Percentiles rank a stretch among this genome's conserved stretches.
Evolutionary conservation across 441 rosid species (phyloP).

Genomic region (Croton laevigatus): DNA sequence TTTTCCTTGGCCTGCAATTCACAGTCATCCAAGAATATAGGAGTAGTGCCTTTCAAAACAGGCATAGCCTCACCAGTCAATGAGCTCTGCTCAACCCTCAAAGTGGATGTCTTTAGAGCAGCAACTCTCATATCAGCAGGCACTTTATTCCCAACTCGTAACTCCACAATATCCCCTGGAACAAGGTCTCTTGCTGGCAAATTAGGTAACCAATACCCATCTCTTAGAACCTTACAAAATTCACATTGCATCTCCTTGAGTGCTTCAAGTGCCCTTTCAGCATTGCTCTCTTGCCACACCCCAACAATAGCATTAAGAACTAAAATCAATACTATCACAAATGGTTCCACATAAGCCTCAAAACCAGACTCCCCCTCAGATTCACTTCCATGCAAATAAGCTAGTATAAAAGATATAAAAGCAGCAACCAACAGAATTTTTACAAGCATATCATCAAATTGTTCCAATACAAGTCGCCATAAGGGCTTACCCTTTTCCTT

Average conservation of each 20-base stretch:
- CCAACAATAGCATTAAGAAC: slow-evolving; percentile 80
- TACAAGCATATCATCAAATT: slow-evolving; percentile 82
- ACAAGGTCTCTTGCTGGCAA: slow-evolving; percentile 86
- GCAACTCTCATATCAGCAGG: slow-evolving; percentile 89
- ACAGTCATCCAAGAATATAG: slow-evolving; percentile 51
- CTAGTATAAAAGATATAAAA: slow-evolving; percentile 67
- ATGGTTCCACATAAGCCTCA: slow-evolving; percentile 80
- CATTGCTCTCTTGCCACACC: slow-evolving; percentile 93
- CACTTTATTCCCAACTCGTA: slow-evolving; percentile 78
- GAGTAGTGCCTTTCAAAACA: slow-evolving; percentile 57
- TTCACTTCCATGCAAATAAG: slow-evolving; percentile 57
- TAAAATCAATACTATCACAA: slow-evolving; percentile 72
- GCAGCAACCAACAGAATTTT: slow-evolving; percentile 88
- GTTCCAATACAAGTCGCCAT: slow-evolving; percentile 71
- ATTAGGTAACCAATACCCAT: slow-evolving; percentile 53
- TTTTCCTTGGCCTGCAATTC: slow-evolving; percentile 84
- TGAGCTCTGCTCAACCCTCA: slow-evolving; percentile 86
- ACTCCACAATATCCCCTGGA: slow-evolving; percentile 82
- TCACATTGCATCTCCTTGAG: slow-evolving; percentile 90
- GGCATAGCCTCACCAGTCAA: slow-evolving; percentile 94
- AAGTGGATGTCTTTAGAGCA: slow-evolving; percentile 64
- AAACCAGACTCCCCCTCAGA: slow-evolving; percentile 48
- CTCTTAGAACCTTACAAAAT: slow-evolving; percentile 71
- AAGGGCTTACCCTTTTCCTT: slow-evolving; percentile 82
- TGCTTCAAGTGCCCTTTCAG: slow-evolving; percentile 88